Evolutionary conservation across 257 asterid species (phyloP).

Genomic region (Scutellaria galericulata): DNA sequence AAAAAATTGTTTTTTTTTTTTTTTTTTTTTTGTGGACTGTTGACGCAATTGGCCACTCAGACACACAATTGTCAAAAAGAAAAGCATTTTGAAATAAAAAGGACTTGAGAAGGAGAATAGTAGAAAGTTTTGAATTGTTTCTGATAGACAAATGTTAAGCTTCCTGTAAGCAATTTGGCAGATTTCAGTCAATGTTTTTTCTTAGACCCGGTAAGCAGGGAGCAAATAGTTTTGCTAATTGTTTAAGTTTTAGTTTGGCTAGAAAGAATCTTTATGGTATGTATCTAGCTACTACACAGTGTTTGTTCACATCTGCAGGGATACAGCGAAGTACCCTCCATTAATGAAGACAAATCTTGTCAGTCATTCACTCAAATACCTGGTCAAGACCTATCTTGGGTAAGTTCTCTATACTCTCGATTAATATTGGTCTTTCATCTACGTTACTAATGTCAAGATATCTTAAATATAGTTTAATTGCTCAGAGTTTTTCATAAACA

Average conservation of each 20-base stretch:
- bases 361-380: slow-evolving; percentile 66
- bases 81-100: background rate
- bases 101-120: background rate
- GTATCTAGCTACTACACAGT: background rate
- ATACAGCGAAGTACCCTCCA: slow-evolving; percentile 60
- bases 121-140: background rate
- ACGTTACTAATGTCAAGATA: background rate
- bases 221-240: background rate
- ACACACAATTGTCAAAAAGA: background rate
- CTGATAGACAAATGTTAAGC: slow-evolving; percentile 1
- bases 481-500: background rate
- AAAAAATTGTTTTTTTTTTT: background rate
- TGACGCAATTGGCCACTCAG: background rate
- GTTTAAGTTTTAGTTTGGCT: background rate
- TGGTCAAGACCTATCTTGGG: slow-evolving; percentile 61
- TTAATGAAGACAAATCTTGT: slow-evolving; percentile 63
- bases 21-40: background rate
- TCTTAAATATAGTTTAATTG: background rate
- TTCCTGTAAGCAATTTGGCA: background rate
- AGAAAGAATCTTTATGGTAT: background rate
- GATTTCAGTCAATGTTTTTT: background rate
- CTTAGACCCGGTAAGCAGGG: background rate
- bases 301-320: slow-evolving; percentile 45
- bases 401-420: slow-evolving; percentile 37
- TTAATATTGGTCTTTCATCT: background rate